These are phyloP conservation scores for Penicillium macrosclerotiorum DNA, from an alignment of 495 filamentous ascomycete species.

Conservation along the genomic window DNA sequence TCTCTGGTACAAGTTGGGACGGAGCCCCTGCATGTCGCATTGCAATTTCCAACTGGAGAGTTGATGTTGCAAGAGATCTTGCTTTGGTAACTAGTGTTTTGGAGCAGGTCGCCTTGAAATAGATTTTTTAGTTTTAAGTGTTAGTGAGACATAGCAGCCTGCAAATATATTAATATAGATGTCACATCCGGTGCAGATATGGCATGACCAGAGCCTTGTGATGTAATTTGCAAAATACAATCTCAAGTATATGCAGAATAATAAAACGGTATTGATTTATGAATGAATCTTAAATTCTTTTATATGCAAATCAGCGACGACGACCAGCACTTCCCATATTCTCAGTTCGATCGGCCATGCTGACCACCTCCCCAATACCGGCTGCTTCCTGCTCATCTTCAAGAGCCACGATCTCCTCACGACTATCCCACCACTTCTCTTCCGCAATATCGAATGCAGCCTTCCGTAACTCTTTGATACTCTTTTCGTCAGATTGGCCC, in stretches of 20 bases:
- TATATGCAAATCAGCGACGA: constrained; percentile 44
- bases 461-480: constrained; percentile 87
- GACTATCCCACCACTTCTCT: constrained; percentile 97
- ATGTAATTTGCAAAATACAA: too few relatives aligned
- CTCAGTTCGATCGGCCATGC: constrained; percentile 66
- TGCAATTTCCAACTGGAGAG: constrained; percentile 81
- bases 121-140: background rate
- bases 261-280: background rate
- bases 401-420: constrained; percentile 87
- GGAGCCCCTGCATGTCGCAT: constrained; percentile 69
- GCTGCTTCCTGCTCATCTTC: constrained; percentile 97
- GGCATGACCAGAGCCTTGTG: too few relatives aligned
- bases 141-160: too few relatives aligned
- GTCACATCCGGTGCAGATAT: too few relatives aligned
- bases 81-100: constrained; percentile 36
- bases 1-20: constrained; percentile 77
- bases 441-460: constrained; percentile 85
- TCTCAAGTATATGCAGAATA: too few relatives aligned
- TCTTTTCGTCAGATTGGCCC: constrained; percentile 51
- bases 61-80: constrained; percentile 37
- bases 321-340: constrained; percentile 56
- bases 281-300: background rate
- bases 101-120: constrained; percentile 24
- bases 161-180: too few relatives aligned
- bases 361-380: constrained; percentile 93